Percentiles rank a stretch among this genome's conserved stretches.
Conservation (phyloP, 768 basidiomycete species). For the Naganishia friedmannii region DNA sequence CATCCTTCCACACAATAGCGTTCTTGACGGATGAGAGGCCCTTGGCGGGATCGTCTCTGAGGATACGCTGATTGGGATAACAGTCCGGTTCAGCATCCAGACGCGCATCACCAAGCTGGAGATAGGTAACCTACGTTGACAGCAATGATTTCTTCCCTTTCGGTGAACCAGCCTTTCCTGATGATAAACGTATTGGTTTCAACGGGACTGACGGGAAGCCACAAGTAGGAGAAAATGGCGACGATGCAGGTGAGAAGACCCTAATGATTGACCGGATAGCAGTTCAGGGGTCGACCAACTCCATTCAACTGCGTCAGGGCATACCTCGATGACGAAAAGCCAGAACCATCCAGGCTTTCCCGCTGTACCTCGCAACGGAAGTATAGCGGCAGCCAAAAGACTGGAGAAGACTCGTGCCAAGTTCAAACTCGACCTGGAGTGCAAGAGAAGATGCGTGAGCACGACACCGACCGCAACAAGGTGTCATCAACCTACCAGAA, state of each 20-base stretch:
- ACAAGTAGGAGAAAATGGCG: conserved; percentile 59
- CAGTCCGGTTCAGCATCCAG: conserved; percentile 47
- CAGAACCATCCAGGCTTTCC: conserved; percentile 35
- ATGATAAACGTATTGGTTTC: conserved; percentile 64
- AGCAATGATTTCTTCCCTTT: conserved; percentile 64
- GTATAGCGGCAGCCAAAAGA: conserved; percentile 34
- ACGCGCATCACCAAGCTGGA: too few relatives aligned
- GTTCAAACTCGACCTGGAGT: conserved; percentile 21
- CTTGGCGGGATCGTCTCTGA: conserved; percentile 67
- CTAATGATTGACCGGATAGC: conserved; percentile 25
- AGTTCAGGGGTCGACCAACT: neutral
- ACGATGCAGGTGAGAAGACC: conserved; percentile 59
- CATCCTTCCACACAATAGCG: conserved; percentile 24
- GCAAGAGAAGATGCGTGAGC: neutral
- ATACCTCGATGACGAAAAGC: conserved; percentile 26
- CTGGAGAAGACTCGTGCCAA: conserved; percentile 25
- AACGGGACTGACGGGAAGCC: conserved; percentile 65
- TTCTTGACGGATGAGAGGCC: conserved; percentile 45
- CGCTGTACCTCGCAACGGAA: conserved; percentile 30
- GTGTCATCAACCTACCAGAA: conserved; percentile 23
- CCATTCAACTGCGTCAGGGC: neutral
- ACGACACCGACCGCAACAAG: neutral
- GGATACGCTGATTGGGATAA: conserved; percentile 51
- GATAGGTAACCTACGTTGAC: conserved; percentile 47
- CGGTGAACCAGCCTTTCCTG: conserved; percentile 63